Evolutionary conservation across 1,284 basidiomycete species (phyloP).

Genomic region (Sporisorium iseilematis-ciliati): DNA sequence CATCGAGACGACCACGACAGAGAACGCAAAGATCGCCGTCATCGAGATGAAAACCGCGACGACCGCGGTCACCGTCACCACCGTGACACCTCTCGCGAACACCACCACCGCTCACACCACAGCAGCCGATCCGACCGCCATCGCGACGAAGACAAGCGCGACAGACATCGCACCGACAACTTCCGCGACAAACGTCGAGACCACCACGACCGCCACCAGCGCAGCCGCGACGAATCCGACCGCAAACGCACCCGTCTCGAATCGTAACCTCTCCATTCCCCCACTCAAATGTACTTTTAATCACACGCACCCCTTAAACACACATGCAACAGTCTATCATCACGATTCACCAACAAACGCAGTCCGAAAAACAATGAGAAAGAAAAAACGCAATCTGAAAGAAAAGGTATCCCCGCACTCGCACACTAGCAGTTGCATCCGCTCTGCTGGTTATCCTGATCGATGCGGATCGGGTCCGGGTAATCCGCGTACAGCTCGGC

Average conservation of each 20-base stretch:
- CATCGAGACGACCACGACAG: too few relatives aligned
- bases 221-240: slow-evolving; percentile 10
- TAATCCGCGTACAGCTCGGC: slow-evolving; percentile 97
- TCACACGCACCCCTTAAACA: neutral
- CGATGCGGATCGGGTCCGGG: slow-evolving; percentile 97
- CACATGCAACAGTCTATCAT: neutral
- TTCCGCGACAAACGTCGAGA: slow-evolving; percentile 12
- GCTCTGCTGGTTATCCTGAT: slow-evolving; percentile 89
- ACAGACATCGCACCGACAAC: slow-evolving; percentile 11
- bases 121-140: slow-evolving; percentile 9
- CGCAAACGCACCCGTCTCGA: slow-evolving; percentile 32
- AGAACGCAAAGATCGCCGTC: too few relatives aligned
- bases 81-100: neutral
- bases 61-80: neutral
- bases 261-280: slow-evolving; percentile 2
- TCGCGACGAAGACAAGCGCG: neutral
- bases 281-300: slow-evolving; percentile 9
- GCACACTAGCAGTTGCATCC: slow-evolving; percentile 85
- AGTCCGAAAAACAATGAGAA: slow-evolving; percentile 2
- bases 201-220: slow-evolving; percentile 1
- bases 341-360: neutral
- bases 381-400: neutral
- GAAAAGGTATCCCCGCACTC: slow-evolving; percentile 8
- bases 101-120: slow-evolving; percentile 1
- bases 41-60: neutral